A percentile compares a stretch with the other conserved stretches of the same genome.
Evolutionary conservation across 2,329 filamentous ascomycete species (phyloP).

Genomic region (Fusarium scirpi): DNA sequence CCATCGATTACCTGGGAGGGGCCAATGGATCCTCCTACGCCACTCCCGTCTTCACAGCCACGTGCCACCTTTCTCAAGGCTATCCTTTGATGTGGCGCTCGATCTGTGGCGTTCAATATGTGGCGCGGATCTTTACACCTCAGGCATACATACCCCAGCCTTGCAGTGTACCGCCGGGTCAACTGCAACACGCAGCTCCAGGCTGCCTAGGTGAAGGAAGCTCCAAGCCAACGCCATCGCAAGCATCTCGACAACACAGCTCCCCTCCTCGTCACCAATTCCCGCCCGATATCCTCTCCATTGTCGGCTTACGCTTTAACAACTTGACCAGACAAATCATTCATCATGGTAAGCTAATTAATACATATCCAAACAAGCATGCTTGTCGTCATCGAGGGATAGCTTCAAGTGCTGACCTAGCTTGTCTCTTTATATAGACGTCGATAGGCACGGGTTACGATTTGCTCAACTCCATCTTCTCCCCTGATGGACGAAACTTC

Average conservation of each 20-base stretch:
- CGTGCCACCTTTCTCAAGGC: conserved; percentile 25
- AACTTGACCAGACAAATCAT: conserved; percentile 37
- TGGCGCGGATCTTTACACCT: conserved; percentile 41
- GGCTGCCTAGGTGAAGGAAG: conserved; percentile 57
- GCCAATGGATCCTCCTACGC: conserved; percentile 21
- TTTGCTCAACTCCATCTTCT: conserved; percentile 99
- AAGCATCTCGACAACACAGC: conserved; percentile 35
- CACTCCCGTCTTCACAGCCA: conserved; percentile 44
- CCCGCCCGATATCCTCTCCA: conserved; percentile 12
- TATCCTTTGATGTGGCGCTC: not conserved
- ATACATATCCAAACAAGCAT: conserved; percentile 15
- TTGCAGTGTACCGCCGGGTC: conserved; percentile 35
- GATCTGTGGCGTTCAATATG: not conserved
- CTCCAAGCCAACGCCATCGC: conserved; percentile 49
- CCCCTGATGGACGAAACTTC: conserved; percentile 98
- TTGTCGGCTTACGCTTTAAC: conserved; percentile 2
- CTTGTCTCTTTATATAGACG: conserved; percentile 70
- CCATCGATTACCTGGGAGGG: conserved; percentile 15
- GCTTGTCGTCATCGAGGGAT: conserved; percentile 42
- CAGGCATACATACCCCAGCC: conserved; percentile 49
- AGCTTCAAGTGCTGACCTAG: conserved; percentile 45
- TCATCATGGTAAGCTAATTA: conserved; percentile 51
- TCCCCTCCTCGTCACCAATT: conserved; percentile 34
- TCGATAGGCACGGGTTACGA: conserved; percentile 99
- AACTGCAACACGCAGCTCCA: conserved; percentile 57